Percentiles rank a stretch among this genome's conserved stretches.
Evolutionary conservation across 768 basidiomycete genomes (phyloP).

Genomic region (Suillus spraguei): DNA sequence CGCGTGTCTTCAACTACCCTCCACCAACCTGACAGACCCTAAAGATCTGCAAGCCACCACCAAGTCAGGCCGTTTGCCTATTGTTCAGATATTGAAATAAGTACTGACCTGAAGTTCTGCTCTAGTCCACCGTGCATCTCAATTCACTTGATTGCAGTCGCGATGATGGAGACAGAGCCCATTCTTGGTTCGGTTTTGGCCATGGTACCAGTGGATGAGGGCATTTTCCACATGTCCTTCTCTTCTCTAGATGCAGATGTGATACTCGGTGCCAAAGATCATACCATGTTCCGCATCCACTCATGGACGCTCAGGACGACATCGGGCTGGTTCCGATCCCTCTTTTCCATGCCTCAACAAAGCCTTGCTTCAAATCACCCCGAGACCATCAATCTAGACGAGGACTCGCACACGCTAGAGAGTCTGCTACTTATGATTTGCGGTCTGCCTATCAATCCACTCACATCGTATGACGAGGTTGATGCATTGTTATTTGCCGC

Average conservation of each 20-base stretch:
- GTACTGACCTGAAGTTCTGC: neutral
- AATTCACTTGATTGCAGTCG: neutral
- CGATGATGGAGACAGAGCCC: neutral
- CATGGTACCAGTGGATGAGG: no score
- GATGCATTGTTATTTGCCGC: constrained; percentile 63
- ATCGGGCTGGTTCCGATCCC: constrained; percentile 64
- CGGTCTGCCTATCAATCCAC: constrained; percentile 52
- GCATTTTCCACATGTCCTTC: constrained; percentile 47
- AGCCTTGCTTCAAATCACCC: constrained; percentile 16
- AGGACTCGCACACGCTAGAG: constrained; percentile 57
- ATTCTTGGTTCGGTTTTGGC: neutral
- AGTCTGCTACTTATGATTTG: constrained; percentile 61
- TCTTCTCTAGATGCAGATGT: constrained; percentile 56
- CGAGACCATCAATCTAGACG: constrained; percentile 55
- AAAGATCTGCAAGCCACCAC: neutral
- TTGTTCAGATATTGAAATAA: neutral
- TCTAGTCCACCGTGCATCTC: neutral
- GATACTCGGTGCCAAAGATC: constrained; percentile 52
- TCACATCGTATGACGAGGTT: constrained; percentile 54
- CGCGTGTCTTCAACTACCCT: no score
- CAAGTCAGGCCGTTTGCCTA: neutral
- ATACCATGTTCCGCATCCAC: constrained; percentile 60
- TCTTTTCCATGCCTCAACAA: constrained; percentile 58
- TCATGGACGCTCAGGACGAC: constrained; percentile 62
- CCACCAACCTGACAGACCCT: neutral